Base-by-base conservation (phyloP, 1,284 basidiomycete species). In the Rugosomyces carneus region DNA sequence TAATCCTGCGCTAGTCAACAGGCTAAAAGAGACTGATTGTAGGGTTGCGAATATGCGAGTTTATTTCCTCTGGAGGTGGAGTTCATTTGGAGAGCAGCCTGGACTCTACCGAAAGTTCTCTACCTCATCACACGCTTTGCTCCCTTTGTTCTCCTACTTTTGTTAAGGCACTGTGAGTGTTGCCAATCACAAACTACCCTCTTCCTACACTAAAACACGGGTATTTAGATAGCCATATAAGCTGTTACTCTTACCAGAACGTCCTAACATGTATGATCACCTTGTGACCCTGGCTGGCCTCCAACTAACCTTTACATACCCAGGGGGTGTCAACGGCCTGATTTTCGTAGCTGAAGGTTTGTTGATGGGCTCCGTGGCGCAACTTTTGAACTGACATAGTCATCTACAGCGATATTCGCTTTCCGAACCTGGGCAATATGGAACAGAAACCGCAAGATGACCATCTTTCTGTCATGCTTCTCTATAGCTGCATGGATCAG, bases 351-450 rank as follows among this genome's bases (percentile, higher is more conserved):
- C 36, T 20, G 36, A 37, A 21, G 6, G 36, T 37, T 20, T 15
- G 36, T 21, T 11, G 10, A 11, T 5, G 6, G 3, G 7, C 7
- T 21, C 3, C 36, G 8, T 20, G 13, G n/a, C 7, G 5, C 11
- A 21, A 21, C 10, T 10, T 21, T 13, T 5, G 18, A 8, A 32
- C n/a, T 42, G 3, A 34, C 19, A 1, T n/a, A 20, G 7, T 2
- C 9, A 27, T 36, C 1, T 5, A n/a, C 19, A 50, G 49, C 40
- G 1, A 50, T 50, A 43, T 47, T 50, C 15, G 42, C 51, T 6
- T 19, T 52, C 10, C 23, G 51, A 11, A 52, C 48, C 15, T 52
- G 47, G 51, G 45, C 44, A 7, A n/a, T 52, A 10, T 52, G 51
- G 51, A 38, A 40, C 16, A 43, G 44, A 16, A 44, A 31, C 21